Evolutionary conservation across 2,329 filamentous ascomycete species (phyloP), one percentile per base, ranked within the genome.

Genomic region (Aplosporella prunicola): DNA sequence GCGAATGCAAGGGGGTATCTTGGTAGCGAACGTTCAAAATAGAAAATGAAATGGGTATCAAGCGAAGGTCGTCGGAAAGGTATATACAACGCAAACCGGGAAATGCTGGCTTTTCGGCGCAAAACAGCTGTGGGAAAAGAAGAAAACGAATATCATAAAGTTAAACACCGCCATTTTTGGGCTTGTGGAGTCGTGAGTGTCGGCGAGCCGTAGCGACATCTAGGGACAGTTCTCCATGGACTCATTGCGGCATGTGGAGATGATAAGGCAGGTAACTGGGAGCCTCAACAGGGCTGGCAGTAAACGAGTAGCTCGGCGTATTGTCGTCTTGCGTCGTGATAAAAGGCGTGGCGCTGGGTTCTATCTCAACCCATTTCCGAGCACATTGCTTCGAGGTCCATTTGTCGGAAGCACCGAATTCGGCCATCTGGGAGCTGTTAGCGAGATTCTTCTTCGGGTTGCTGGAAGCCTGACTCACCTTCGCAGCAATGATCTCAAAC

Each of bases 401-500:
- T 44, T 65, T 65, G 45, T 71, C 68, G 42, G 60, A 51, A 17
- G 67, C 56, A 33, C 67, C 67, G 43, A 60, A 69, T 32, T 71
- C 67, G 42, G 66, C 51, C 68, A 72, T 72, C 69, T 72, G 37
- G 8, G 10, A 3, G 8, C n/a, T 20, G 43, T 50, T 31, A 51
- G 48, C 39, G 26, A 35, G 28, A n/a, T n/a, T n/a, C n/a, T 5
- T 5, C 10, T 11, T 17, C 14, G n/a, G 23, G 6, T 13, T 4
- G 25, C 7, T 11, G 24, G 2, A n/a, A n/a, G n/a, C 33, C 36
- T 42, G 25, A 26, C 28, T 16, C 16, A 70, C 69, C 60, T 71
- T 71, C 36, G 61, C 56, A 35, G 61, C 56, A 43, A 73, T 69
- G 43, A 72, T 71, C 31, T 72, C 67, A 51, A 69, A 73, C 49